phyloP scores from a whole-genome alignment of 2,329 filamentous ascomycete genomes.

The Sporothrix inflata region DNA sequence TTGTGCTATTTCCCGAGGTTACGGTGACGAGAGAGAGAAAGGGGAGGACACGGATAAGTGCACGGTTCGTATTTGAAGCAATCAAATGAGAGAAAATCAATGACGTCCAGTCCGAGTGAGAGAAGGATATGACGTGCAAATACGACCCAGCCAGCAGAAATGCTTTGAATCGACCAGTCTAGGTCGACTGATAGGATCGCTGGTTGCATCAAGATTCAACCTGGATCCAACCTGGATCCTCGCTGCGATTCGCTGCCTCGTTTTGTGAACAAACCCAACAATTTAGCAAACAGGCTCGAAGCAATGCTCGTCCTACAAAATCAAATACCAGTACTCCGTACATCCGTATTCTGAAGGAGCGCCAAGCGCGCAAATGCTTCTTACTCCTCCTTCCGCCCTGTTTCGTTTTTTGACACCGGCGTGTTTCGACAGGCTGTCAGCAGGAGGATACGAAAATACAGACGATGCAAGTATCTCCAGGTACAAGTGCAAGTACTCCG shows the following conservation, averaged over 20 bases:
- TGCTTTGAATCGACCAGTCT: background rate
- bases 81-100: background rate
- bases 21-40: background rate
- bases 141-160: too few relatives aligned
- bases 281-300: background rate
- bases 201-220: slow-evolving; percentile 2
- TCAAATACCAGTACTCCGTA: background rate
- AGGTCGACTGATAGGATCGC: background rate
- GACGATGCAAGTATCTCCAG: too few relatives aligned
- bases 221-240: background rate
- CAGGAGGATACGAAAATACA: too few relatives aligned
- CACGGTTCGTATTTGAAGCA: slow-evolving; percentile 2
- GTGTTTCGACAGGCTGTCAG: background rate
- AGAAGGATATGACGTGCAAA: background rate
- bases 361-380: background rate
- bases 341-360: too few relatives aligned
- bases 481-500: too few relatives aligned
- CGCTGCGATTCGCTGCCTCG: background rate
- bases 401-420: background rate
- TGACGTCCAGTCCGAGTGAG: background rate
- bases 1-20: background rate
- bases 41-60: background rate
- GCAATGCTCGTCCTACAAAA: background rate
- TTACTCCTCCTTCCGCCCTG: background rate
- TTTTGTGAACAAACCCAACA: background rate